phyloP scores from a whole-genome alignment of 2,329 filamentous ascomycete genomes.

The Chaetomium sp. region DNA sequence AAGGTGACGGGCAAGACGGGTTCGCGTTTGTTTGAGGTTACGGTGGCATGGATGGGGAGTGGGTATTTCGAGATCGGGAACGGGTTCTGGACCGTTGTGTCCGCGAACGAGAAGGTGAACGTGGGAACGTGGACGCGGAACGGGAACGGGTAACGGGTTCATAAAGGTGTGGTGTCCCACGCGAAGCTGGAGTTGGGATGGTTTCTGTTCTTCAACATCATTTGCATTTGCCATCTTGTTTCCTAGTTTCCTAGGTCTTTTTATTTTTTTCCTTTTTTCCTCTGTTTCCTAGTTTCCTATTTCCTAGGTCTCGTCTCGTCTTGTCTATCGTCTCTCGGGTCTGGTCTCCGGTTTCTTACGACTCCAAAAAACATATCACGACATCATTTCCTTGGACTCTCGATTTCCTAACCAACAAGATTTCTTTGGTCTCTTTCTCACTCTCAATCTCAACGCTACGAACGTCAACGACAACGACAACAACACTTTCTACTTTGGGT shows the following conservation, averaged over 20 bases:
- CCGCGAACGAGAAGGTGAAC: background rate
- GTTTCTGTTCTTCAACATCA: slow-evolving; percentile 7
- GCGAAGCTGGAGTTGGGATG: background rate
- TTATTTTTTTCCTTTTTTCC: slow-evolving; percentile 8
- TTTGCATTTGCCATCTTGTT: slow-evolving; percentile 1
- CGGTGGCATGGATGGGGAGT: background rate
- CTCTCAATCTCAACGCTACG: background rate
- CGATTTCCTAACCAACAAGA: background rate
- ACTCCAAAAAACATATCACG: background rate
- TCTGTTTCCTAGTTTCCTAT: slow-evolving; percentile 6
- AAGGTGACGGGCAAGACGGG: background rate
- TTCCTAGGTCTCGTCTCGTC: slow-evolving; percentile 7
- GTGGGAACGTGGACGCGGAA: too few species aligned
- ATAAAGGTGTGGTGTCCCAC: background rate
- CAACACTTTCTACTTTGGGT: slow-evolving; percentile 1
- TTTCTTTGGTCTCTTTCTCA: background rate
- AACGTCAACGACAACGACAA: background rate
- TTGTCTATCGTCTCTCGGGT: slow-evolving; percentile 2
- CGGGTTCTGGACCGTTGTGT: background rate
- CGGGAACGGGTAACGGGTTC: background rate
- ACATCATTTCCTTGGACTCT: background rate
- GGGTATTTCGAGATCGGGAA: background rate
- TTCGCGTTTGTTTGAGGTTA: slow-evolving; percentile 15
- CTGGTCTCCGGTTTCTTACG: background rate
- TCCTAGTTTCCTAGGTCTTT: slow-evolving; percentile 17